Evolutionary conservation across 2,329 filamentous ascomycete genomes (phyloP).

Genomic region (Dactylellina haptotyla): DNA sequence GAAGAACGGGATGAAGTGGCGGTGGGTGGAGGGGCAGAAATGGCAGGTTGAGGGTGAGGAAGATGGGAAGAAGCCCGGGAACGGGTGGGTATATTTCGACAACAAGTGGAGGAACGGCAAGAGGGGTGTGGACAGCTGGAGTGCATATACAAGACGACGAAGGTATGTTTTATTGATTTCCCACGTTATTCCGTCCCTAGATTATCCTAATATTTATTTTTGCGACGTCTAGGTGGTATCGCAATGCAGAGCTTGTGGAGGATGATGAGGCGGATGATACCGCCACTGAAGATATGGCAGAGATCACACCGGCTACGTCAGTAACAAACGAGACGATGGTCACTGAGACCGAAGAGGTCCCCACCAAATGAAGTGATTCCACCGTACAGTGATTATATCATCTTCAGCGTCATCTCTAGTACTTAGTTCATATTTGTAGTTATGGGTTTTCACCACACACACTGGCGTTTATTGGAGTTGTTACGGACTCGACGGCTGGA

Average conservation of each 20-base stretch:
- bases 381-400: slow-evolving; percentile 12
- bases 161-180: slow-evolving; percentile 67
- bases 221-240: slow-evolving; percentile 76
- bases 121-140: slow-evolving; percentile 88
- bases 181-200: too few relatives aligned
- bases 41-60: slow-evolving; percentile 85
- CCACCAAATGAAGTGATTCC: slow-evolving; percentile 6
- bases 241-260: slow-evolving; percentile 94
- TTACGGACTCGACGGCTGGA: neutral
- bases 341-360: slow-evolving; percentile 48
- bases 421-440: slow-evolving; percentile 5
- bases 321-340: slow-evolving; percentile 21
- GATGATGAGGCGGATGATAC: slow-evolving; percentile 60
- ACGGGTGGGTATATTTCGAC: slow-evolving; percentile 97
- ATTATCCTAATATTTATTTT: too few relatives aligned
- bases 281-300: slow-evolving; percentile 11
- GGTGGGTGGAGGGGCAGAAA: slow-evolving; percentile 84
- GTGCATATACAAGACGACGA: slow-evolving; percentile 86
- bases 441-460: neutral
- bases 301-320: slow-evolving; percentile 5
- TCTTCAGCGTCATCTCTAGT: neutral
- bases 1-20: slow-evolving; percentile 71
- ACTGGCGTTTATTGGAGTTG: slow-evolving; percentile 18
- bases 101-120: slow-evolving; percentile 97
- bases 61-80: slow-evolving; percentile 65